Conservation (phyloP, 2,329 filamentous ascomycete genomes). For the Scleromitrula shiraiana region DNA sequence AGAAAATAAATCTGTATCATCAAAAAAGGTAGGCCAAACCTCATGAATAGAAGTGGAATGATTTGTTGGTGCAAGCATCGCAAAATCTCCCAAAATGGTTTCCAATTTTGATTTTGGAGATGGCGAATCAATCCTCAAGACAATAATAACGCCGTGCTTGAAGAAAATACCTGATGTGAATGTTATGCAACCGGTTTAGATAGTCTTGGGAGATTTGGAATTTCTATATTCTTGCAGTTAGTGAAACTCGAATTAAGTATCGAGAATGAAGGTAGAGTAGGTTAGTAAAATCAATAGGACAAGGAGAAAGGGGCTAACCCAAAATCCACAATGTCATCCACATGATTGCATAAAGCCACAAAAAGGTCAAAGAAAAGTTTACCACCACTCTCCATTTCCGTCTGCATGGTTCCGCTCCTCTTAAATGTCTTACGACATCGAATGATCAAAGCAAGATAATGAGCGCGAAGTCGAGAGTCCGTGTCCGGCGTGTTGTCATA, state of each 20-base stretch:
- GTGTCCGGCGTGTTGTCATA: constrained; percentile 92
- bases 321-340: constrained; percentile 89
- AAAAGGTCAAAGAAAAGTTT: constrained; percentile 97
- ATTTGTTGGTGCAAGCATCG: constrained; percentile 27
- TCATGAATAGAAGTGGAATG: constrained; percentile 33
- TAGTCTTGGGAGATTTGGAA: constrained; percentile 44
- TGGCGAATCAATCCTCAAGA: constrained; percentile 22
- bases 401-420: constrained; percentile 96
- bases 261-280: constrained; percentile 12
- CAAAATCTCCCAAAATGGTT: constrained; percentile 28
- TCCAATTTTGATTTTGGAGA: constrained; percentile 31
- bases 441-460: constrained; percentile 96
- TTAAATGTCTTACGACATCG: constrained; percentile 96
- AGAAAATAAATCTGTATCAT: constrained; percentile 10
- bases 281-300: constrained; percentile 13
- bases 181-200: constrained; percentile 35
- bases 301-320: constrained; percentile 33
- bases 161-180: constrained; percentile 21
- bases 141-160: constrained; percentile 22
- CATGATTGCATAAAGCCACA: constrained; percentile 95
- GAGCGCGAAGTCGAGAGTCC: constrained; percentile 86
- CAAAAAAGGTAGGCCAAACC: constrained; percentile 36
- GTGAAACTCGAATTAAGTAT: constrained; percentile 5
- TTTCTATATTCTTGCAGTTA: constrained; percentile 34
- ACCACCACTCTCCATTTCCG: constrained; percentile 91